These are phyloP conservation scores for Cadophora sp. DNA, from an alignment of 2,329 filamentous ascomycete species.

Conservation along the genomic window DNA sequence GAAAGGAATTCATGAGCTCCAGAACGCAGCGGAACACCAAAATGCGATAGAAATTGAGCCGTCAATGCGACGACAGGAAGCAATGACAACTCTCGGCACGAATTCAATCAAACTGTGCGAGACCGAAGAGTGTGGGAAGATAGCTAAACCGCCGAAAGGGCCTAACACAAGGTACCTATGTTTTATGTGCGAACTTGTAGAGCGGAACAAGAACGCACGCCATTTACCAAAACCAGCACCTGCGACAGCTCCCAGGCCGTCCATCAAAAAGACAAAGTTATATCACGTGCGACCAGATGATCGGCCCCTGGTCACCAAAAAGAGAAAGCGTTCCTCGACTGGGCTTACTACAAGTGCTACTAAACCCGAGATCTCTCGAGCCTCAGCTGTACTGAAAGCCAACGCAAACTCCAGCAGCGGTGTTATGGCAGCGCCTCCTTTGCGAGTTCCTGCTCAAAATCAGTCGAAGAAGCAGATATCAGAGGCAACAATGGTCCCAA, in stretches of 20 bases:
- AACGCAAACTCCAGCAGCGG: background rate
- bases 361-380: background rate
- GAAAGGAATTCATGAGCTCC: background rate
- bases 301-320: slow-evolving; percentile 28
- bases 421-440: background rate
- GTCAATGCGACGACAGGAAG: background rate
- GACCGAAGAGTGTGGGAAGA: background rate
- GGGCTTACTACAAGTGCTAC: background rate
- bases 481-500: background rate
- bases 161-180: slow-evolving; percentile 5
- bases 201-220: slow-evolving; percentile 15
- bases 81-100: background rate
- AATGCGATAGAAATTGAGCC: background rate
- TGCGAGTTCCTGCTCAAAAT: too few relatives aligned
- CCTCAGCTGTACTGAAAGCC: background rate
- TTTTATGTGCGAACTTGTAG: slow-evolving; percentile 13
- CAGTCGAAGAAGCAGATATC: background rate
- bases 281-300: slow-evolving; percentile 35
- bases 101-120: slow-evolving; percentile 3
- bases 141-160: background rate
- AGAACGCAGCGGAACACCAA: background rate
- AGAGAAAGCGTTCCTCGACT: slow-evolving; percentile 22
- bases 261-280: slow-evolving; percentile 36
- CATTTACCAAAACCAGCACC: slow-evolving; percentile 12
- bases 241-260: background rate